A percentile compares a stretch with the other conserved stretches of the same genome.
phyloP scores from a whole-genome alignment of 345 rosid species.

The Excoecaria cochinchinensis region DNA sequence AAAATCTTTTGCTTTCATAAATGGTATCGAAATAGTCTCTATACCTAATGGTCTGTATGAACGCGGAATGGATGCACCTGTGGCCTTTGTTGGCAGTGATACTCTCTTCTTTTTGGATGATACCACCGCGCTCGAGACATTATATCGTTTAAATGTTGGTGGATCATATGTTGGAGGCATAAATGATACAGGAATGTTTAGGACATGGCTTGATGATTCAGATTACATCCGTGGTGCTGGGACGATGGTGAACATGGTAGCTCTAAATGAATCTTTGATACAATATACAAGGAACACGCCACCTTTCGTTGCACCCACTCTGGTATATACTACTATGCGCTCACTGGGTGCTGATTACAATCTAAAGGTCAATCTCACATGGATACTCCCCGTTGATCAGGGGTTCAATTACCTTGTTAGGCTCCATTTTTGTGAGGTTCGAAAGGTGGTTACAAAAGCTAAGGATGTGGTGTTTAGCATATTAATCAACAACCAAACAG shows the following conservation, averaged over 20 bases:
- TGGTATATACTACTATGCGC: background rate
- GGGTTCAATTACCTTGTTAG: background rate
- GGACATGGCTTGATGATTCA: background rate
- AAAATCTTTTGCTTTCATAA: conserved; percentile 1
- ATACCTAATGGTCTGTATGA: background rate
- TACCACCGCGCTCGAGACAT: conserved; percentile 22
- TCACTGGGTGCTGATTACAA: background rate
- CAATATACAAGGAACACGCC: background rate
- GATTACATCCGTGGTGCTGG: background rate
- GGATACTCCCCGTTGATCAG: background rate
- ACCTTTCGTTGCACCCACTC: background rate
- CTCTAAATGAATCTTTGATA: background rate
- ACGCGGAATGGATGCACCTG: background rate
- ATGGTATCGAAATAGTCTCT: conserved; percentile 7
- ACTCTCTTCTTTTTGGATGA: background rate
- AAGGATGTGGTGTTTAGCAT: background rate
- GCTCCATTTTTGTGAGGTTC: background rate
- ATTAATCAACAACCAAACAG: background rate
- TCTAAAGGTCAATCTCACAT: background rate
- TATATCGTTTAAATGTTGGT: background rate
- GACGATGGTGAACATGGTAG: background rate
- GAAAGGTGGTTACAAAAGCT: too few species aligned
- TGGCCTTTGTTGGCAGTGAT: background rate
- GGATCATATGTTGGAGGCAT: background rate
- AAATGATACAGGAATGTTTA: background rate